Evolutionary conservation across 148 eudicot species (phyloP).

Genomic region (Rhododendron simsii): DNA sequence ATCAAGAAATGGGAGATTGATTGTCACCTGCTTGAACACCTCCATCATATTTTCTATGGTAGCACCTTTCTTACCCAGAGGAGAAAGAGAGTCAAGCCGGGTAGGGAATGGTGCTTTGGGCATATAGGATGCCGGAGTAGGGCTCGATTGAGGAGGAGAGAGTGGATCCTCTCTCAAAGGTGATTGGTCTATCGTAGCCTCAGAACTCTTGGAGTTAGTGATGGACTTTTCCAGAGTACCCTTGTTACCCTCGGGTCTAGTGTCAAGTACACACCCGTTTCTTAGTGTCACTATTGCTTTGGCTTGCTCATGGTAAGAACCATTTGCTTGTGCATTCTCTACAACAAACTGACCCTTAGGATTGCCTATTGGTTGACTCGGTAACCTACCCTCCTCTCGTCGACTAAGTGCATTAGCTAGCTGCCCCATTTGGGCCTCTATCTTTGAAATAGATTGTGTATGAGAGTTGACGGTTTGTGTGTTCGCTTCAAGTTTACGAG

Average conservation of each 20-base stretch:
- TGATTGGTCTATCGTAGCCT: background rate
- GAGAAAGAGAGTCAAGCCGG: background rate
- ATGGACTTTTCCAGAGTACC: background rate
- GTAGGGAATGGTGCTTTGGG: background rate
- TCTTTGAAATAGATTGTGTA: background rate
- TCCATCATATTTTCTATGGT: background rate
- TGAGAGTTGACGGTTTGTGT: background rate
- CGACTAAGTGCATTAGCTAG: background rate
- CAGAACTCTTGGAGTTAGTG: background rate
- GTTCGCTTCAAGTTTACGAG: too few species aligned
- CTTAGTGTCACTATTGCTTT: background rate
- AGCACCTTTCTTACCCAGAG: background rate
- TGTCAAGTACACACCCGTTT: background rate
- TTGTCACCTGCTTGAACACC: background rate
- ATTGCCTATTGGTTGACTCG: background rate
- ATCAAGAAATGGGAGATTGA: too few species aligned
- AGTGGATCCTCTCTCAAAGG: too few species aligned
- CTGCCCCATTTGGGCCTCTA: background rate
- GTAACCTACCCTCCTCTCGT: background rate
- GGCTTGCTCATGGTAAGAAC: background rate
- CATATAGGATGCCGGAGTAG: background rate
- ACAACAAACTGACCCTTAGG: too few species aligned
- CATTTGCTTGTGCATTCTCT: background rate
- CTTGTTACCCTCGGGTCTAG: background rate
- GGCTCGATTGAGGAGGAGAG: background rate